These are phyloP conservation scores for Cryptococcus depauperatus DNA, from an alignment of 1,284 basidiomycete genomes.

Conservation along the genomic window DNA sequence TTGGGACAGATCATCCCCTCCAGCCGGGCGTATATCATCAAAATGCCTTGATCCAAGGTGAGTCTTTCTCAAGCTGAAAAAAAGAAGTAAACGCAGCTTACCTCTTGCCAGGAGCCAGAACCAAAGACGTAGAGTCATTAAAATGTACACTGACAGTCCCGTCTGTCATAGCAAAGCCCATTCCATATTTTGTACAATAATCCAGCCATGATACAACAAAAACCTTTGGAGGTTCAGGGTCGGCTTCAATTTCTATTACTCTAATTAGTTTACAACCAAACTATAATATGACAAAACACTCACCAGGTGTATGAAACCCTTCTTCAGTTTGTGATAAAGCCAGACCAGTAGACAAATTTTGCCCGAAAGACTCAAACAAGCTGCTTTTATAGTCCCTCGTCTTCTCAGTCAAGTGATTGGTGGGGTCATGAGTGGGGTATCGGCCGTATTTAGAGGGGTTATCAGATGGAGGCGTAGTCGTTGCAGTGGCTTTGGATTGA, in stretches of 20 bases:
- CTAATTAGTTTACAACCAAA: background rate
- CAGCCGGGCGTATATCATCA: constrained; percentile 57
- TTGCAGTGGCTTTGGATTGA: constrained; percentile 6
- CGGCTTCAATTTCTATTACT: constrained; percentile 23
- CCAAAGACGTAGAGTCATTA: constrained; percentile 83
- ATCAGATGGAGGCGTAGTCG: background rate
- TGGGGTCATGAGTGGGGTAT: constrained; percentile 1
- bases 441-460: background rate
- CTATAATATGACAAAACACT: constrained; percentile 21
- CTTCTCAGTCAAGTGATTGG: too few species aligned
- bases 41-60: too few species aligned
- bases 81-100: too few species aligned
- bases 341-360: constrained; percentile 62
- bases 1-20: constrained; percentile 19
- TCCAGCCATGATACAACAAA: constrained; percentile 98
- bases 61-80: too few species aligned
- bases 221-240: constrained; percentile 61
- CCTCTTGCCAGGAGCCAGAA: constrained; percentile 75
- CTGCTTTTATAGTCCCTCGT: constrained; percentile 28
- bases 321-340: constrained; percentile 54
- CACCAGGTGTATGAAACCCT: constrained; percentile 58
- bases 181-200: constrained; percentile 96
- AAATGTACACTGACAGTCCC: constrained; percentile 92
- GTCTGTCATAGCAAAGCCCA: constrained; percentile 93
- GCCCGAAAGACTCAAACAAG: constrained; percentile 48